Percentiles rank a stretch among this genome's conserved stretches.
Evolutionary conservation across 106 monocot species (phyloP).

Genomic region (Phalaenopsis aphrodite): DNA sequence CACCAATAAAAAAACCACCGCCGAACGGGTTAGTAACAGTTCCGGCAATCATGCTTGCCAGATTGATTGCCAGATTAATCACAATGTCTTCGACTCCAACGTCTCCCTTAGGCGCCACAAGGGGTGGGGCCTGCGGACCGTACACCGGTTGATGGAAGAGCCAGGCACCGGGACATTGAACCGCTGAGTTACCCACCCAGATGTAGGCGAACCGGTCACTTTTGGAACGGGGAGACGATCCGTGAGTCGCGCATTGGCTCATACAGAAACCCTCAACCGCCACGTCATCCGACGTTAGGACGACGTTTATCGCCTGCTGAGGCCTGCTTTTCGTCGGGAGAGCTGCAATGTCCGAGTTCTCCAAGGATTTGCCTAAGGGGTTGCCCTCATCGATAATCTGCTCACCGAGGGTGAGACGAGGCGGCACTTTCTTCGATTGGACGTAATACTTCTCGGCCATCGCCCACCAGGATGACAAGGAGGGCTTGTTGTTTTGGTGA

Average conservation of each 20-base stretch:
- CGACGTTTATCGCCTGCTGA: slow-evolving; percentile 20
- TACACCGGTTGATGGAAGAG: too few relatives aligned
- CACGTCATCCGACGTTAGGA: slow-evolving; percentile 44
- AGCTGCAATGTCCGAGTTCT: slow-evolving; percentile 12
- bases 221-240: not conserved
- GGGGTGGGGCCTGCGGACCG: slow-evolving; percentile 40
- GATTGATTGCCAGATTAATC: slow-evolving; percentile 51
- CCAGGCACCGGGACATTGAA: slow-evolving; percentile 42
- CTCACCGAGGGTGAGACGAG: slow-evolving; percentile 30
- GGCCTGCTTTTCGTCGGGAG: slow-evolving; percentile 22
- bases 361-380: slow-evolving; percentile 30
- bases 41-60: slow-evolving; percentile 37
- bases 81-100: slow-evolving; percentile 44
- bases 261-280: slow-evolving; percentile 53
- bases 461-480: slow-evolving; percentile 47
- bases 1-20: slow-evolving; percentile 36
- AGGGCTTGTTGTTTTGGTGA: slow-evolving; percentile 9
- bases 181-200: slow-evolving; percentile 41
- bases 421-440: slow-evolving; percentile 9
- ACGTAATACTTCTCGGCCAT: slow-evolving; percentile 35
- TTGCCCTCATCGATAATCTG: slow-evolving; percentile 32
- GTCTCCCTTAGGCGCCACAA: slow-evolving; percentile 41
- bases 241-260: slow-evolving; percentile 44
- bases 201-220: slow-evolving; percentile 22
- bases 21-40: slow-evolving; percentile 40